Evolutionary conservation across 2,329 filamentous ascomycete genomes (phyloP).

Genomic region (Colletotrichum sp.): DNA sequence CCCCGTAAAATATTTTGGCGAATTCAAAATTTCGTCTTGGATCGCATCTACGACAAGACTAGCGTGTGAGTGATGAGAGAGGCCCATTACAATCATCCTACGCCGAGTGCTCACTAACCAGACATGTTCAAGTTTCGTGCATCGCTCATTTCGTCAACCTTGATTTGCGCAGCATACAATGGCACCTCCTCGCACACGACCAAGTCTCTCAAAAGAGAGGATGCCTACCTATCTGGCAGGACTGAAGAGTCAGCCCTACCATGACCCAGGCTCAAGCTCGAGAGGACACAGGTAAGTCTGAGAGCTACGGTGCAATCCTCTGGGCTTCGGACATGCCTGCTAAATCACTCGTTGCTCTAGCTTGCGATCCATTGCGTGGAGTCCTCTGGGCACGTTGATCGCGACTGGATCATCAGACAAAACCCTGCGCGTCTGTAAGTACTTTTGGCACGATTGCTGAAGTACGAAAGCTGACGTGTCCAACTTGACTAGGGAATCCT

Average conservation of each 20-base stretch:
- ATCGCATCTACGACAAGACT: not conserved
- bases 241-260: conserved; percentile 75
- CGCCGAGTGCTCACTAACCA: not conserved
- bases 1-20: not conserved
- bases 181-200: conserved; percentile 33
- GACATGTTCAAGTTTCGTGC: not conserved
- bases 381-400: conserved; percentile 80
- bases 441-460: not conserved
- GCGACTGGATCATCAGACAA: conserved; percentile 79
- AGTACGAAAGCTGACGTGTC: not conserved
- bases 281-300: conserved; percentile 62
- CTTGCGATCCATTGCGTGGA: conserved; percentile 86
- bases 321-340: not conserved
- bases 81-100: not conserved
- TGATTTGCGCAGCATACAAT: not conserved
- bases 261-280: conserved; percentile 59
- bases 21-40: not conserved
- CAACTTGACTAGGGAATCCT: conserved; percentile 64
- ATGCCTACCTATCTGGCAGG: conserved; percentile 71
- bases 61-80: not conserved
- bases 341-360: conserved; percentile 42
- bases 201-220: conserved; percentile 70
- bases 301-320: conserved; percentile 13
- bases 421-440: conserved; percentile 74
- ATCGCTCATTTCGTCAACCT: not conserved